Base-by-base conservation (phyloP, 306 rosid species). In the Dicorynia guianensis region DNA sequence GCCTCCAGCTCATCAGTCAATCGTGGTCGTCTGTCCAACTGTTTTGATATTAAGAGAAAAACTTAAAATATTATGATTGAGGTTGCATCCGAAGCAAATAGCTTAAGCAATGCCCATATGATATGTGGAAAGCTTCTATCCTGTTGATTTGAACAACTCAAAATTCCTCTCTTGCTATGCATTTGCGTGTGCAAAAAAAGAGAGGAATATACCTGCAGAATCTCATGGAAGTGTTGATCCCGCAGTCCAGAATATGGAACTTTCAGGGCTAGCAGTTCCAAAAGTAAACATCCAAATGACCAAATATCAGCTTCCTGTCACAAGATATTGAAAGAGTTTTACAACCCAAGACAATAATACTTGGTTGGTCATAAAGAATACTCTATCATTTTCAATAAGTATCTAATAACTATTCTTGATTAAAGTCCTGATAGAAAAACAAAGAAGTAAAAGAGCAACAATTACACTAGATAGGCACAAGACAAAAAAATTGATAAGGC, bases 261-360 rank as follows among this genome's bases (percentile, higher is more conserved):
- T 78, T 72, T 87, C 79, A 96, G 57, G 12, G 93, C 89, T 78
- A 96, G 80, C 86, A 96, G 79, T 84, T 96, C 99, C 78, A 86
- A 75, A 75, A 96, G 88, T 46, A 96, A 82, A 72, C 99, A 96
- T 74, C 99, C 99, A 85, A 89, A 96, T 11, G 98, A 96, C 99
- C 99, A 96, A 78, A 96, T 88, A 87, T 96, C 99, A 64, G 87
- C 88, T 87, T 89, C 97, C 99, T 96, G 93, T 78, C 75, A 57
- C 64, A 61, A 81, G 14, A 69, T 10, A 71, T 57, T 14, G 74
- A 67, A 34, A 44, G 63, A 25, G 77, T 7, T 59, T 67, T 57
- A 70, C 38, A 44, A 47, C 38, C 46, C 17, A 58, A 58, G 34
- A 69, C 49, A 25, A 59, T 11, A 64, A 54, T 46, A 79, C 54